Conservation (phyloP, 805 yeast species). For the Pichia sporocuriosa region DNA sequence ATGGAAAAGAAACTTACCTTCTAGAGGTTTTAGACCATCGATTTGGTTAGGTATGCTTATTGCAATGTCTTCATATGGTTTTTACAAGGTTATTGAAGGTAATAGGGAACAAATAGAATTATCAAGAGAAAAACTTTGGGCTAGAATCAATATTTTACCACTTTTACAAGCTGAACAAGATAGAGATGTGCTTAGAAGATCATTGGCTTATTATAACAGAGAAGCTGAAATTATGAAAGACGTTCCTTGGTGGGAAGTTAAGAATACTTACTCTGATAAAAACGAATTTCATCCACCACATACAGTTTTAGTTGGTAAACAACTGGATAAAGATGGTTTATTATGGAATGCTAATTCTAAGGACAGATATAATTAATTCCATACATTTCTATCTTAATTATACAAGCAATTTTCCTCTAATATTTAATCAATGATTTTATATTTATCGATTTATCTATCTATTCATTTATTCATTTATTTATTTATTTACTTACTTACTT, state of each 20-base stretch:
- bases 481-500: too few relatives aligned
- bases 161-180: constrained; percentile 77
- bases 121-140: constrained; percentile 69
- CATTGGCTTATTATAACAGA: constrained; percentile 55
- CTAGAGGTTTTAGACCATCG: constrained; percentile 77
- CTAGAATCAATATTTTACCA: constrained; percentile 67
- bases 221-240: constrained; percentile 63
- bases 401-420: neutral
- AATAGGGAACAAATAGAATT: constrained; percentile 73
- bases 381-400: neutral
- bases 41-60: constrained; percentile 61
- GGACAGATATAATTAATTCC: constrained; percentile 20
- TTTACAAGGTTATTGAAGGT: constrained; percentile 57
- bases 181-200: constrained; percentile 68
- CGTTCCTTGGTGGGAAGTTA: constrained; percentile 56
- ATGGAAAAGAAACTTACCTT: constrained; percentile 82
- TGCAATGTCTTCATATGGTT: constrained; percentile 64
- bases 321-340: constrained; percentile 27
- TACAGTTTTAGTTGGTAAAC: constrained; percentile 31
- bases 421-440: too few relatives aligned
- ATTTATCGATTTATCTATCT: neutral
- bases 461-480: constrained; percentile 1
- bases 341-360: constrained; percentile 27
- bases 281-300: constrained; percentile 32
- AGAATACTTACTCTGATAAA: constrained; percentile 32